Base-by-base conservation (phyloP, 2,329 filamentous ascomycete genomes). In the Scortechinia acanthostroma region DNA sequence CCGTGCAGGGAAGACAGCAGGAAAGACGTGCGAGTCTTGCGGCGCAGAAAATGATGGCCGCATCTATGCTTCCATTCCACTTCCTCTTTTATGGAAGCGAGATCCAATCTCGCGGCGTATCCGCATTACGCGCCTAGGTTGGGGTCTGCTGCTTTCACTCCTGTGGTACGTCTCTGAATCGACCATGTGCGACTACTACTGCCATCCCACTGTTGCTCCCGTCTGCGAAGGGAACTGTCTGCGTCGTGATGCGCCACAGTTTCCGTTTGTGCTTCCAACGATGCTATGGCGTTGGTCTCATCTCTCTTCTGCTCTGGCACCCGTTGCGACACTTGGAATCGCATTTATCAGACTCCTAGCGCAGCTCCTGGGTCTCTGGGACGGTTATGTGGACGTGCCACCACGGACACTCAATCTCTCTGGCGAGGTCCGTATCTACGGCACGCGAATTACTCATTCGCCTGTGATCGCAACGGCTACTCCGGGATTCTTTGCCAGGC, bases 231-330 rank as follows among this genome's bases (percentile, higher is more conserved):
- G 69, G 19, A 74, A 70, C 48, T 73, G 71, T 45, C 60, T 76
- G 23, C 61, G 68, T 37, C 66, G 66, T 17, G 61, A 76, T 49
- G 73, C 73, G 6, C 77, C 77, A 0, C 53, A 61, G 19, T 75
- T 70, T 43, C 77, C 77, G 0, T 76, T 70, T 48, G 74, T 77
- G 3, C 64, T 77, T 3, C 72, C 74, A 2, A 79, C 74, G 2
- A 64, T 80, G 54, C 47, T 77, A 2, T 74, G 58, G 58, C 65
- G 67, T 20, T 69, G 66, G 67, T 61, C 62, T 15, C 60, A 62
- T 50, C 48, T 67, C 4, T 62, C 58, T 43, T 25, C 48, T 2
- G 22, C 62, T 14, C 46, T 61, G 3, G 49, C 53, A 1, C 61
- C 63, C 0, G 22, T 63, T 14, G 51, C 59, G 45, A 53, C 61